Evolutionary conservation across 371 early-diverging fungal species (phyloP).

Genomic region (Mortierella sp.): DNA sequence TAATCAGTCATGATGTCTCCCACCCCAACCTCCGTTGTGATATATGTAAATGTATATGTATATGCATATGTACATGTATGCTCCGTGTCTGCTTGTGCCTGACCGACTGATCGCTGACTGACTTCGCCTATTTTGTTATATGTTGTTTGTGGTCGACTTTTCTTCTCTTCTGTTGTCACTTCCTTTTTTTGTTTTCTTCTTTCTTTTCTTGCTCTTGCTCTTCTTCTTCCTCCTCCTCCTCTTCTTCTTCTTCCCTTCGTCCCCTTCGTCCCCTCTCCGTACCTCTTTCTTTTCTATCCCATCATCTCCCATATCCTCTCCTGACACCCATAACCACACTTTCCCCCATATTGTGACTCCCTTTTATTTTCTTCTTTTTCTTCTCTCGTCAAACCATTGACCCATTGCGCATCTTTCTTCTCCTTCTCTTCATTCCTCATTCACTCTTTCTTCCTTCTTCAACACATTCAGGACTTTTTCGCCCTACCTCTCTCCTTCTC

Average conservation of each 20-base stretch:
- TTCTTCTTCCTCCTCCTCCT: not conserved
- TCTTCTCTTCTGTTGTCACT: not conserved
- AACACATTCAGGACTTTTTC: not conserved
- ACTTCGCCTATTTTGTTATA: not conserved
- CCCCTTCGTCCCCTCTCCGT: not conserved
- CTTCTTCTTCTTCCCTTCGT: not conserved
- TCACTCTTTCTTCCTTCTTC: not conserved
- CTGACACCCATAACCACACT: not conserved
- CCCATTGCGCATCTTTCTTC: not conserved
- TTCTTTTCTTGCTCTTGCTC: not conserved
- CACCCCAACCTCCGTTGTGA: not conserved
- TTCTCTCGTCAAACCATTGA: not conserved
- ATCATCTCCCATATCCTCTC: not conserved
- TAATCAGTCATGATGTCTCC: not conserved
- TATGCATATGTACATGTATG: too few relatives aligned
- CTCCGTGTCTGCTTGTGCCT: not conserved
- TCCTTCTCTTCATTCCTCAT: not conserved
- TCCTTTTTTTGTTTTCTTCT: not conserved
- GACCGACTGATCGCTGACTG: not conserved
- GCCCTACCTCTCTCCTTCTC: too few relatives aligned
- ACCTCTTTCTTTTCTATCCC: not conserved
- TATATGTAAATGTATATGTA: too few relatives aligned
- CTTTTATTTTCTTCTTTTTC: not conserved
- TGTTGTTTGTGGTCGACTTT: too few relatives aligned
- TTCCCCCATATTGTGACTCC: not conserved